Conservation (phyloP, 441 rosid genomes). For the Gossypium laxum region DNA sequence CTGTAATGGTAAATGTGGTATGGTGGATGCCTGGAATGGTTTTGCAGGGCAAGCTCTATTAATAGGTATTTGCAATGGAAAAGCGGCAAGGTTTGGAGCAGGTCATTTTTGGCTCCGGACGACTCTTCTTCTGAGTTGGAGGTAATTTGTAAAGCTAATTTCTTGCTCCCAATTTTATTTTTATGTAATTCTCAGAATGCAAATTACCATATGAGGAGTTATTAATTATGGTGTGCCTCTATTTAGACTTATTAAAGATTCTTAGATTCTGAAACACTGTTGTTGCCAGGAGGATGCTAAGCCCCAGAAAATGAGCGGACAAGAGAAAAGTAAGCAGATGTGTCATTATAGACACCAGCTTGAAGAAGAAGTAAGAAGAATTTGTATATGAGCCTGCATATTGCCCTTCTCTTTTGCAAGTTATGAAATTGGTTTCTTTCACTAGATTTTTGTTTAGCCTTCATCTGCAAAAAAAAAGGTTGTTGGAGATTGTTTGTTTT, state of each 20-base stretch:
- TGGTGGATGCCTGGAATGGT: background rate
- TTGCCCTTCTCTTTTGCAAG: background rate
- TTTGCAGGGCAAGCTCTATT: slow-evolving; percentile 54
- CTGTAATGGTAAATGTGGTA: background rate
- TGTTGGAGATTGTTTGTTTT: background rate
- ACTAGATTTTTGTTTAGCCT: background rate
- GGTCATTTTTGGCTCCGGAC: slow-evolving; percentile 58
- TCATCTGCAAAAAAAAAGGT: background rate
- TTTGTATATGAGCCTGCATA: slow-evolving; percentile 2
- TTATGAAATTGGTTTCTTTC: background rate
- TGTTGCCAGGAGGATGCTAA: slow-evolving; percentile 31
- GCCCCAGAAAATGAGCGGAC: slow-evolving; percentile 27
- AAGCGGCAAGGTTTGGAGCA: slow-evolving; percentile 34
- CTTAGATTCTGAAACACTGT: slow-evolving; percentile 9
- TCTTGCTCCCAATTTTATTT: background rate
- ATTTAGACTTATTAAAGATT: slow-evolving; percentile 5
- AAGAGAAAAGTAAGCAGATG: slow-evolving; percentile 32
- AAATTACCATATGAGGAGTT: background rate
- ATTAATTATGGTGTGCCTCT: background rate
- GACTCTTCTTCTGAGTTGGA: slow-evolving; percentile 46
- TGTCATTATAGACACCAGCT: slow-evolving; percentile 53
- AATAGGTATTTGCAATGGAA: slow-evolving; percentile 49
- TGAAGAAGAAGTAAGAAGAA: slow-evolving; percentile 65
- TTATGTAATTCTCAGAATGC: background rate
- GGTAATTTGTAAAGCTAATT: slow-evolving; percentile 30